Percentiles rank a stretch among this genome's conserved stretches.
These are phyloP conservation scores for Hanseniaspora mollemarum DNA, from an alignment of 805 yeast species.

Conservation along the genomic window DNA sequence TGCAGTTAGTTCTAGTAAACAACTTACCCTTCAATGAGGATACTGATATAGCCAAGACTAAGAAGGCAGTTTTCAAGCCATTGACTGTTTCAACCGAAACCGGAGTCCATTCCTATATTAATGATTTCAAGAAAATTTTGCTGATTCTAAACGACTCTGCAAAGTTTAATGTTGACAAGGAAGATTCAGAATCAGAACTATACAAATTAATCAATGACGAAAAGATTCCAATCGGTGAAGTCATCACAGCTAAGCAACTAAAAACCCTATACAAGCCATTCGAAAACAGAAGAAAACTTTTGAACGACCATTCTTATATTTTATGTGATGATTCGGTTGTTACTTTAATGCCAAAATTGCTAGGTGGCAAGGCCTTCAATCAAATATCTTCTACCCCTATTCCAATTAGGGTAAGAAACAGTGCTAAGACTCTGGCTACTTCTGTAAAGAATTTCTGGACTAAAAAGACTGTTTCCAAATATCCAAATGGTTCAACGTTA, in stretches of 20 bases:
- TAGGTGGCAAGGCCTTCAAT: slow-evolving; percentile 80
- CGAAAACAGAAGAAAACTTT: slow-evolving; percentile 73
- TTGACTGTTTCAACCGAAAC: slow-evolving; percentile 35
- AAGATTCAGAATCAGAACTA: slow-evolving; percentile 49
- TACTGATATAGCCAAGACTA: slow-evolving; percentile 28
- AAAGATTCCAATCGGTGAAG: slow-evolving; percentile 32
- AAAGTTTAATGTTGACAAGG: slow-evolving; percentile 44
- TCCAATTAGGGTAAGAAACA: slow-evolving; percentile 45
- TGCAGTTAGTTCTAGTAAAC: slow-evolving; percentile 53
- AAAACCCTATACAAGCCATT: slow-evolving; percentile 79
- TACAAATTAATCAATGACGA: slow-evolving; percentile 24
- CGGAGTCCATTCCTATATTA: slow-evolving; percentile 25
- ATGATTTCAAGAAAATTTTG: slow-evolving; percentile 32
- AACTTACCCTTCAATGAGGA: slow-evolving; percentile 45
- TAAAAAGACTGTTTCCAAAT: slow-evolving; percentile 46
- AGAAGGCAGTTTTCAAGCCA: slow-evolving; percentile 43
- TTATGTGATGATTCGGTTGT: slow-evolving; percentile 74
- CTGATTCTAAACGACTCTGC: slow-evolving; percentile 33
- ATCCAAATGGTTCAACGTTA: slow-evolving; percentile 65
- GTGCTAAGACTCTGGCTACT: slow-evolving; percentile 42
- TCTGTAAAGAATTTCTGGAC: slow-evolving; percentile 47
- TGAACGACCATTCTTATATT: slow-evolving; percentile 59
- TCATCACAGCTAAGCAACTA: slow-evolving; percentile 61
- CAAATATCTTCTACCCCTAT: slow-evolving; percentile 53
- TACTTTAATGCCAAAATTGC: slow-evolving; percentile 65